Percentiles rank a stretch among this genome's conserved stretches.
Evolutionary conservation across 139 green algal species (phyloP).

Genomic region (Auxenochlorella pyrenoidosa): DNA sequence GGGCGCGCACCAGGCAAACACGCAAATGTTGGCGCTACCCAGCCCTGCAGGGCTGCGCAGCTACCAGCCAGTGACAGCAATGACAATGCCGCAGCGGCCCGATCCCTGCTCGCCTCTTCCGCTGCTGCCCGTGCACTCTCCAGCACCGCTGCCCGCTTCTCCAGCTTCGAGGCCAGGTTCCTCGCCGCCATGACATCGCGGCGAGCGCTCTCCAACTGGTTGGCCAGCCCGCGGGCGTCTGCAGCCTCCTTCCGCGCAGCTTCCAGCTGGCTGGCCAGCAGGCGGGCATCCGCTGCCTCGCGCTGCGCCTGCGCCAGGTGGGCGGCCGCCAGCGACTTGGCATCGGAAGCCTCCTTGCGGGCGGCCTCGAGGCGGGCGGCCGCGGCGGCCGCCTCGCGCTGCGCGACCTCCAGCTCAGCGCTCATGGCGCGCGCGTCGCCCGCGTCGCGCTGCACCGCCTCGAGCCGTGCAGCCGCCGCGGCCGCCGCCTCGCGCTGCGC

Average conservation of each 20-base stretch:
- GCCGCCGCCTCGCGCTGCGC: background rate
- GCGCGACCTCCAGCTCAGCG: background rate
- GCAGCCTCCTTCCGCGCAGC: background rate
- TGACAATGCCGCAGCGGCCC: too few species aligned
- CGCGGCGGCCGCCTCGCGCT: background rate
- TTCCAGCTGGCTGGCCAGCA: background rate
- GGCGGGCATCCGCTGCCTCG: background rate
- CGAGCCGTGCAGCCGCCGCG: background rate
- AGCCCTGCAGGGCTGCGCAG: too few species aligned
- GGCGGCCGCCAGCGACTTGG: background rate
- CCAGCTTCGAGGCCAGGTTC: background rate
- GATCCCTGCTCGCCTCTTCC: background rate
- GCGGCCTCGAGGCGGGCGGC: background rate
- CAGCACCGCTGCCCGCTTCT: constrained; percentile 4
- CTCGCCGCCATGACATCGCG: background rate
- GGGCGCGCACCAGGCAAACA: too few species aligned
- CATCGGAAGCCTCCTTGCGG: background rate
- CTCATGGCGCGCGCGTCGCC: background rate
- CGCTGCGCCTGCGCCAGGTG: background rate
- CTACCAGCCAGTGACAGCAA: too few species aligned
- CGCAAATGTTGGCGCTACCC: too few species aligned
- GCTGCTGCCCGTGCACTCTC: background rate
- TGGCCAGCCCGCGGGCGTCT: background rate
- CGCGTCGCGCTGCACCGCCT: background rate
- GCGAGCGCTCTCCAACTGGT: background rate